phyloP scores from a whole-genome alignment of 2,329 filamentous ascomycete genomes.

The Colletotrichum paranaense region DNA sequence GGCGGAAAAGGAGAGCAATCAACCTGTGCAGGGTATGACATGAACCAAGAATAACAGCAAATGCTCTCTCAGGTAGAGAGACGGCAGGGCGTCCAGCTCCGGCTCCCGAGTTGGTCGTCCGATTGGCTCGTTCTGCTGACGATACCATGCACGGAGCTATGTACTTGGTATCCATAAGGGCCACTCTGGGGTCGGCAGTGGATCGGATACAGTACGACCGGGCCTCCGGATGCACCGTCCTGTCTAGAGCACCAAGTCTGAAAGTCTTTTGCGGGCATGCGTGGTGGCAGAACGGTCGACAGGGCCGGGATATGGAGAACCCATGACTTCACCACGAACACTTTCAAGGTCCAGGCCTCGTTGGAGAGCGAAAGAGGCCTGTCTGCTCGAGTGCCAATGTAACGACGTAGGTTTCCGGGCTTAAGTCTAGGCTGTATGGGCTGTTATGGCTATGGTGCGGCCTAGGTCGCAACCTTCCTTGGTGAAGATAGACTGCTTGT shows the following conservation, averaged over 20 bases:
- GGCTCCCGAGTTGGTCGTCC: not conserved
- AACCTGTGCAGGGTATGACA: not conserved
- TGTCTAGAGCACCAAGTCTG: slow-evolving; percentile 1
- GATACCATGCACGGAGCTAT: not conserved
- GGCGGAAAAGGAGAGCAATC: not conserved
- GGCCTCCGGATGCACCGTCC: slow-evolving; percentile 27
- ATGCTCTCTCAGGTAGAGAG: not conserved
- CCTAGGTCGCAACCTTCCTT: slow-evolving; percentile 1
- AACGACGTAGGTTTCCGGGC: slow-evolving; percentile 10
- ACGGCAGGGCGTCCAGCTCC: not conserved
- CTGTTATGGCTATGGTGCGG: slow-evolving; percentile 1
- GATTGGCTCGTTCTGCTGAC: slow-evolving; percentile 5
- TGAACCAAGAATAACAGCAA: not conserved
- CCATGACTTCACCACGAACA: not conserved
- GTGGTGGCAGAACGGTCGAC: not conserved
- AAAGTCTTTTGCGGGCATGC: not conserved
- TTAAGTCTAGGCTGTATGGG: slow-evolving; percentile 1
- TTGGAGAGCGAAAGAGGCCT: not conserved
- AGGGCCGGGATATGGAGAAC: not conserved
- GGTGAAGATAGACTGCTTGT: not conserved
- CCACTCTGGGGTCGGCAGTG: slow-evolving; percentile 10
- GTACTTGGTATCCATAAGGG: not conserved
- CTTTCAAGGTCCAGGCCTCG: not conserved
- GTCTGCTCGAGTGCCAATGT: not conserved
- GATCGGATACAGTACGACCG: slow-evolving; percentile 21